Conservation (phyloP, 176 grass and related monocot species). For the Cenchrus purpureus region DNA sequence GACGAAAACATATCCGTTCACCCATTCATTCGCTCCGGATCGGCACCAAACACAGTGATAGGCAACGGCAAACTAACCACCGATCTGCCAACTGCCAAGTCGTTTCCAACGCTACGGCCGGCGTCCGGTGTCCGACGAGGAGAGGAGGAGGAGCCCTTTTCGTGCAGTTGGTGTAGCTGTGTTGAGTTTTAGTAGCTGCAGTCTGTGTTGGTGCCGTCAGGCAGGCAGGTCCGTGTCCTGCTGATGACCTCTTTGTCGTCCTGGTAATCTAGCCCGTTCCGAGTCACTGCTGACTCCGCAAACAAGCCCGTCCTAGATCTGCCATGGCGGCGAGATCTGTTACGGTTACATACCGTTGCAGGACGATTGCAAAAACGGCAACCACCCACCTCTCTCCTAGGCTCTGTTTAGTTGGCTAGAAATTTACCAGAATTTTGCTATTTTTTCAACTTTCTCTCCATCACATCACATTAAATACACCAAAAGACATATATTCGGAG, state of each 20-base stretch:
- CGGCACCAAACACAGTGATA: background rate
- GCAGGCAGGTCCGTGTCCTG: no score
- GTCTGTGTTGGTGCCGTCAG: no score
- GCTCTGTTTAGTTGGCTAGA: no score
- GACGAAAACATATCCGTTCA: background rate
- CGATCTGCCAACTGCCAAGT: background rate
- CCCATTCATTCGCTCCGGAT: background rate
- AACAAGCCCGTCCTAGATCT: background rate
- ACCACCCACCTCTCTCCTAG: no score
- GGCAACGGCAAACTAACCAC: background rate
- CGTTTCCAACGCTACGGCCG: background rate
- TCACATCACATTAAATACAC: no score
- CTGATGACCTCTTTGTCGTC: no score
- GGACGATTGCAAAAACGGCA: background rate
- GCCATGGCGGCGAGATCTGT: background rate
- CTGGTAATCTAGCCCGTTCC: background rate
- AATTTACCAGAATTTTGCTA: no score
- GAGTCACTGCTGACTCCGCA: slow-evolving; percentile 15
- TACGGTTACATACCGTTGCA: background rate
- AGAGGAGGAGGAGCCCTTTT: background rate
- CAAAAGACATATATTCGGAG: no score
- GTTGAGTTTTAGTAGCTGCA: no score
- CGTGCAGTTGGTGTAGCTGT: background rate
- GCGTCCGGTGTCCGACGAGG: background rate
- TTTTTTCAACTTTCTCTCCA: no score